phyloP scores from a whole-genome alignment of 768 basidiomycete species.

The Lactifluus volemus region DNA sequence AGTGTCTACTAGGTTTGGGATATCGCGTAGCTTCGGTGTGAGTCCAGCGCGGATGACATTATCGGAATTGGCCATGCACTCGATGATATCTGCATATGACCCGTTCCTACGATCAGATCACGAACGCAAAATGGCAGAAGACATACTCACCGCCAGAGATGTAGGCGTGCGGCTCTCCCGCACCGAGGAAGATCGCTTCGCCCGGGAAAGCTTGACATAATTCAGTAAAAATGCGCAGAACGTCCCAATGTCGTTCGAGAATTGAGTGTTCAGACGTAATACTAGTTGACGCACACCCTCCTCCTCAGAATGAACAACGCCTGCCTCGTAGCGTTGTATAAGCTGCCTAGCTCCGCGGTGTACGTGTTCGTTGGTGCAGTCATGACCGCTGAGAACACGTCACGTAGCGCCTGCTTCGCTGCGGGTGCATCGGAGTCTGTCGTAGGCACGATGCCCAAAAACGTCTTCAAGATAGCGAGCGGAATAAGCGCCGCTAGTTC shows the following conservation, averaged over 20 bases:
- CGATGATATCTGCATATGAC: slow-evolving; percentile 72
- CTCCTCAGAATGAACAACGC: slow-evolving; percentile 33
- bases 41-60: slow-evolving; percentile 98
- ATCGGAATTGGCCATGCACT: slow-evolving; percentile 98
- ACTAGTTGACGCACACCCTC: slow-evolving; percentile 54
- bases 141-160: slow-evolving; percentile 69
- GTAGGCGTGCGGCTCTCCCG: slow-evolving; percentile 96
- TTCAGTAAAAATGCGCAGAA: slow-evolving; percentile 90
- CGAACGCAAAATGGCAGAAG: neutral
- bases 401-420: slow-evolving; percentile 57
- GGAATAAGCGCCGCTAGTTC: slow-evolving; percentile 74
- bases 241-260: slow-evolving; percentile 87
- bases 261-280: slow-evolving; percentile 55
- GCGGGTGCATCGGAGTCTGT: slow-evolving; percentile 34
- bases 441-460: slow-evolving; percentile 39
- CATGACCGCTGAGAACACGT: slow-evolving; percentile 81
- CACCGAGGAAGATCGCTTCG: slow-evolving; percentile 90
- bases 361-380: slow-evolving; percentile 50
- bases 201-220: slow-evolving; percentile 72
- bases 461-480: slow-evolving; percentile 38
- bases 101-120: neutral
- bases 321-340: slow-evolving; percentile 50
- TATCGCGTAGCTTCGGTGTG: slow-evolving; percentile 92
- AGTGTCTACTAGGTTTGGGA: slow-evolving; percentile 78
- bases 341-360: slow-evolving; percentile 48